Evolutionary conservation across 2,329 filamentous ascomycete species (phyloP), one percentile per base, ranked within the genome.

Genomic region (Paecilomyces variotii): DNA sequence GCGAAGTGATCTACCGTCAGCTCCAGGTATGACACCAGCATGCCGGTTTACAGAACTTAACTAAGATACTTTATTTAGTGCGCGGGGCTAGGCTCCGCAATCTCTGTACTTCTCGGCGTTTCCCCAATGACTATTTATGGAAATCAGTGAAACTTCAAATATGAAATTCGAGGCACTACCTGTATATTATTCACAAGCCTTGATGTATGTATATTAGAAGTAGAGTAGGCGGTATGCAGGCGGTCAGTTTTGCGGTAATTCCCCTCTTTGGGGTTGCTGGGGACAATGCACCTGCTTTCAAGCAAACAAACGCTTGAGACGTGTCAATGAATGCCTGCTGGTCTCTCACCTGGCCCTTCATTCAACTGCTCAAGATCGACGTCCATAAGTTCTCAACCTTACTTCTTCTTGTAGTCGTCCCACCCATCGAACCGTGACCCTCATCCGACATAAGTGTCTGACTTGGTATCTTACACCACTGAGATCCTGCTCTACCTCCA

Each of bases 1-100:
- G 51, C 61, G 56, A 62, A 61, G 60, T 28, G 39, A 45, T 24
- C 39, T 45, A 45, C 39, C 35, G 35, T 45, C 4, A 32, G 30
- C 30, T 32, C 14, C 19, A 24, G 35, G 35, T 39, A 39, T 39
- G 12, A 39, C 35, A 45, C n/a, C 39, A 45, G 39, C 35, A 39
- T 39, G 39, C 14, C 14, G n/a, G 19, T 45, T 45, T 19, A 19
- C 19, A 19, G 19, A 19, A 19, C 19, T 19, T n/a, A 45, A 45
- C 39, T 45, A 19, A 24, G 9, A 45, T 45, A 7, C 39, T 14
- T 45, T 45, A 45, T 19, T 45, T 45, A 45, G 39, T 45, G 39
- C 39, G 39, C 39, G 39, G 39, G 39, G 39, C 39, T n/a, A 45
- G 19, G n/a, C 39, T 45, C 39, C 39, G 39, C 39, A 19, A 19